Conservation (phyloP, 805 yeast genomes). For the Saturnispora bothae region DNA sequence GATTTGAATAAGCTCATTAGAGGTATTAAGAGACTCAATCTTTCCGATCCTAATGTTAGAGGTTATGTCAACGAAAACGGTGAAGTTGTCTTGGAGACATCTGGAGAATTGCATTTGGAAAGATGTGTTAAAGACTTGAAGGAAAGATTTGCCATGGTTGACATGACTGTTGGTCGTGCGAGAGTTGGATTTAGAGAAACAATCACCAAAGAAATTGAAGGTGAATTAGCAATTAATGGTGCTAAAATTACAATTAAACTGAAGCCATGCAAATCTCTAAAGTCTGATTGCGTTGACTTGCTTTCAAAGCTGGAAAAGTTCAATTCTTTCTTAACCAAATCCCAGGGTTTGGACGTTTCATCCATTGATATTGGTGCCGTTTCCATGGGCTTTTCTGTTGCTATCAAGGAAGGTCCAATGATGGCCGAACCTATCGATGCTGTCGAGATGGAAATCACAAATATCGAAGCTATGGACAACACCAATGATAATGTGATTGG, state of each 20-base stretch:
- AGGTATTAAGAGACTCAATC: conserved; percentile 70
- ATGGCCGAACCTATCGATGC: conserved; percentile 86
- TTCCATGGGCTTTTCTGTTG: conserved; percentile 70
- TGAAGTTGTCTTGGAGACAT: conserved; percentile 86
- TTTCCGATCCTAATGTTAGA: conserved; percentile 92
- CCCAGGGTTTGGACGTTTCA: conserved; percentile 10
- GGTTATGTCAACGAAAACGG: conserved; percentile 82
- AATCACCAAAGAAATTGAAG: conserved; percentile 29
- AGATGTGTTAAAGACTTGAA: conserved; percentile 85
- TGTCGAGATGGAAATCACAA: conserved; percentile 44
- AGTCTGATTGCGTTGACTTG: conserved; percentile 21
- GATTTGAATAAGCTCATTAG: conserved; percentile 63
- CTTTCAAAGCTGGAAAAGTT: conserved; percentile 25
- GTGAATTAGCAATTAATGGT: neutral
- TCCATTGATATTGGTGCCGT: conserved; percentile 7
- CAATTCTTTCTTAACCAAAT: conserved; percentile 69
- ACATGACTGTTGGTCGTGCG: conserved; percentile 78
- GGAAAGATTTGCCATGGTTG: conserved; percentile 88
- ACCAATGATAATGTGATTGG: conserved; percentile 13
- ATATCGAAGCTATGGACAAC: conserved; percentile 21
- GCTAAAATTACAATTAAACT: conserved; percentile 25
- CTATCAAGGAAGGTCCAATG: conserved; percentile 77
- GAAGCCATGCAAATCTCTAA: conserved; percentile 5
- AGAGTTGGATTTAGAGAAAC: conserved; percentile 93
- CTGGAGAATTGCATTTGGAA: conserved; percentile 94